Evolutionary conservation across 306 rosid genomes (phyloP), one percentile per base, ranked within the genome.

Genomic region (Castanea sativa): DNA sequence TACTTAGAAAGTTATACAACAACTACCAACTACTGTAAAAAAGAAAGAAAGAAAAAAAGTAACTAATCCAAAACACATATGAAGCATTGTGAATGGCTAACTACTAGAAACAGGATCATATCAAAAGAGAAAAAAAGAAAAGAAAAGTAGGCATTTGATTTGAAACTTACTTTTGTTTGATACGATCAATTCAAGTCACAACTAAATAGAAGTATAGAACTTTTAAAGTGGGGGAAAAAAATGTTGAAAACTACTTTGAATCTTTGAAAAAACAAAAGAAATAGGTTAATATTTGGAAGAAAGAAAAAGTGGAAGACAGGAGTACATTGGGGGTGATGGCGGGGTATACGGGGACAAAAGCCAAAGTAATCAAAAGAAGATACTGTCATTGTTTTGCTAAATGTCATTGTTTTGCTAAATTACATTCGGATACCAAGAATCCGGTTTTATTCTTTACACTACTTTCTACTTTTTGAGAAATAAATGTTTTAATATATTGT

Each of bases 361-460:
- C 84, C 80, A 67, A 86, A 79, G 88, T 55, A 65, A 75, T 61
- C 38, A 80, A 85, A 71, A 35, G 82, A 74, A 80, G 81, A 80
- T 77, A 55, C 78, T 29, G n/a, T n/a, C 74, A 27, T 79, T 79
- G 72, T 80, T 77, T 76, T 30, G 77, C 38, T 75, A 52, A 74
- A 57, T 74, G n/a, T n/a, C 74, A 27, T 79, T 79, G 72, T 80
- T 77, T 76, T 30, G 77, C 38, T 75, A 52, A 74, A 57, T 74
- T 71, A 60, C 83, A n/a, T 83, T 83, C 78, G 35, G 82, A 81
- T 83, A 78, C 87, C 77, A 21, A 72, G 59, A 51, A 55, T 73
- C 61, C 51, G 53, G 65, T 78, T 64, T 25, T 65, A 5, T 53
- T 43, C 74, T 63, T 51, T 69, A 55, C 19, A 8, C 15, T 78